Evolutionary conservation across 768 basidiomycete genomes (phyloP).

Genomic region (Mycena epipterygia): DNA sequence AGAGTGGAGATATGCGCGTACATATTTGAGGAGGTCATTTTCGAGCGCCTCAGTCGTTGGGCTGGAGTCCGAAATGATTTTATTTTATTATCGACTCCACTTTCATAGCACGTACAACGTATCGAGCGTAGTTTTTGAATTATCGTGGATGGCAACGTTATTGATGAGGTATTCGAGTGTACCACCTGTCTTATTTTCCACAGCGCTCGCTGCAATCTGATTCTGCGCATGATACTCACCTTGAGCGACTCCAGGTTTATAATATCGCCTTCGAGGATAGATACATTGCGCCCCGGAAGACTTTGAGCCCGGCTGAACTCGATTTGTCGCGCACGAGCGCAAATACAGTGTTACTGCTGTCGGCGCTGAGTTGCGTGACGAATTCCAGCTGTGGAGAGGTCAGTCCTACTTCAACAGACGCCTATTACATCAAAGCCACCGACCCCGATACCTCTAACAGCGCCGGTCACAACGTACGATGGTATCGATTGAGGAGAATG

Average conservation of each 20-base stretch:
- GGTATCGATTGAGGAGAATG: no score
- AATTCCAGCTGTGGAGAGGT: slow-evolving; percentile 11
- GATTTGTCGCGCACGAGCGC: background rate
- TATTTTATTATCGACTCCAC: no score
- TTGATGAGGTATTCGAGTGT: slow-evolving; percentile 22
- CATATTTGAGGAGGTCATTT: slow-evolving; percentile 11
- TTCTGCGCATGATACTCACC: no score
- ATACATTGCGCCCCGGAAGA: slow-evolving; percentile 1
- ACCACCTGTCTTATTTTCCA: slow-evolving; percentile 6
- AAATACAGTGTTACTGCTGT: slow-evolving; percentile 3
- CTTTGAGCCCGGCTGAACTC: background rate
- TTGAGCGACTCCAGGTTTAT: slow-evolving; percentile 3
- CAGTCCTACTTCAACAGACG: background rate
- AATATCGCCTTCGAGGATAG: slow-evolving; percentile 12
- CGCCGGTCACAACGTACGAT: slow-evolving; percentile 18
- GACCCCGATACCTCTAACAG: slow-evolving; percentile 14
- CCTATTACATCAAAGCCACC: background rate
- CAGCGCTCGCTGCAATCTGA: slow-evolving; percentile 9
- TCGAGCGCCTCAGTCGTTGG: slow-evolving; percentile 10
- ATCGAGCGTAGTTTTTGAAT: background rate
- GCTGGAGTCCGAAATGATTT: background rate
- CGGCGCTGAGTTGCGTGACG: slow-evolving; percentile 13
- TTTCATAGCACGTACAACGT: background rate
- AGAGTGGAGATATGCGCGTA: background rate
- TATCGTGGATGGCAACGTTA: background rate